Evolutionary conservation across 352 stramenopile genomes (phyloP), one percentile per base, ranked within the genome.

Genomic region (Globisporangium echinulatum): DNA sequence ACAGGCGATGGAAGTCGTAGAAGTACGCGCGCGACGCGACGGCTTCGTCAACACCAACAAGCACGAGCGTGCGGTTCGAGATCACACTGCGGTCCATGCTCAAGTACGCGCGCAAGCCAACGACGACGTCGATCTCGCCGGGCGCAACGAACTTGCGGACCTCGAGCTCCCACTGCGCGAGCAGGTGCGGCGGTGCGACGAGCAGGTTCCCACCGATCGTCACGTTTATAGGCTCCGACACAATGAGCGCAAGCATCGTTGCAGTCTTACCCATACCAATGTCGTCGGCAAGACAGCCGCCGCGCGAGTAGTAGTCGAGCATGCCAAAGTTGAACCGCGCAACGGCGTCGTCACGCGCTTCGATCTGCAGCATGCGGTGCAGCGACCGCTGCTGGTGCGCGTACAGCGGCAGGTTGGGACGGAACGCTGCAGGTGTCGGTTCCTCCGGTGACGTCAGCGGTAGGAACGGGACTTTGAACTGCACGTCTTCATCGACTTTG

Each of bases 191-290:
- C 37, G 86, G 86, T 43, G 84, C 86, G 9, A 96, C 59, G 8
- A 94, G 67, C 64, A 88, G 68, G 50, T 92, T 92, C 9, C 71
- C 82, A 1, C 77, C 74, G 2, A 65, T 52, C 36, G 70, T 63
- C 7, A 74, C 70, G 56, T 87, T 78, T 33, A 74, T 67, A 0
- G 76, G 78, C 59, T 88, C 82, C 0, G 79, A 81, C 6, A 79
- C 78, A 36, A 90, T 81, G 25, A 90, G 64, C 38, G 86, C 79
- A 10, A 95, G 67, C 69, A 90, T 89, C 17, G 85, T 91, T 8
- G 86, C 86, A 0, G 83, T 93, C 65, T 94, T 94, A 46, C 85
- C 85, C 72, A 88, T 94, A 37, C 85, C 85, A 54, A 94, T 90
- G 25, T 79, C 82, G 51, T 94, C 85, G 1, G 82, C 80, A 6